Conservation (phyloP, 192 early-diverging fungal genomes). For the Backusella morwellensis region DNA sequence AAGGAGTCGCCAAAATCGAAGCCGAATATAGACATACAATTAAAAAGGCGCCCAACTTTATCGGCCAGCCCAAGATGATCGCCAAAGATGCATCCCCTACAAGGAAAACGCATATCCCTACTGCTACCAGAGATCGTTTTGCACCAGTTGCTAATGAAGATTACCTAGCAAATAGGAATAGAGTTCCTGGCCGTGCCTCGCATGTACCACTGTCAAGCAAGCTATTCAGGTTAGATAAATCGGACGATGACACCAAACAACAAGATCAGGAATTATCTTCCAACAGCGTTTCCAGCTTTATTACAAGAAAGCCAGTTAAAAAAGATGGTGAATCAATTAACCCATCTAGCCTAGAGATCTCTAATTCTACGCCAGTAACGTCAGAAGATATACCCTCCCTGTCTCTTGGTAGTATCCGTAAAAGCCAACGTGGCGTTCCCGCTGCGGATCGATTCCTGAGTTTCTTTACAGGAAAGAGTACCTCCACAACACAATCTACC, state of each 20-base stretch:
- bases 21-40: not conserved
- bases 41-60: not conserved
- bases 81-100: not conserved
- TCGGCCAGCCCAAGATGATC: not conserved
- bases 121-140: not conserved
- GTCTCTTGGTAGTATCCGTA: not conserved
- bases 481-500: not conserved
- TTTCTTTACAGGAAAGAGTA: not conserved
- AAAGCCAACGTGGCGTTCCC: not conserved
- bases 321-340: not conserved
- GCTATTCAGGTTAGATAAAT: not conserved
- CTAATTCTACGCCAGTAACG: not conserved
- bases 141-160: slow-evolving; percentile 1
- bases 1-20: not conserved
- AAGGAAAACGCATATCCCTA: slow-evolving; percentile 5
- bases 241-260: not conserved
- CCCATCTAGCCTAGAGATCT: not conserved
- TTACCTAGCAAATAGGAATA: not conserved
- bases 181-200: not conserved
- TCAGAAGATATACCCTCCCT: not conserved
- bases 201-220: not conserved
- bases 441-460: not conserved
- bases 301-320: slow-evolving; percentile 8
- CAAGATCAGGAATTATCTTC: not conserved
- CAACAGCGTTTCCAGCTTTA: not conserved